Conservation (phyloP, 176 grass and related monocot species). For the Carex kokanica region DNA sequence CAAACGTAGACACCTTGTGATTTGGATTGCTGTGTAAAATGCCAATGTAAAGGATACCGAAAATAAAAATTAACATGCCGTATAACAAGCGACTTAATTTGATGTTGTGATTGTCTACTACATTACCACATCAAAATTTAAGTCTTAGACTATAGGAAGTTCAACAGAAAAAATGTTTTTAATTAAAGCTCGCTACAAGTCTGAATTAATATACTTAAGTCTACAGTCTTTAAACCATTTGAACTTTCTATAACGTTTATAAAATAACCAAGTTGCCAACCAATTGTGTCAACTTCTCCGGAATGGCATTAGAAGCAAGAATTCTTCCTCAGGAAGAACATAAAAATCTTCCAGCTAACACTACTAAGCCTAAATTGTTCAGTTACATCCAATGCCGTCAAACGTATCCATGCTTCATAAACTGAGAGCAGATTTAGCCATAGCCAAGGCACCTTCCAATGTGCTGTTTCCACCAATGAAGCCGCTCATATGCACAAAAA, state of each 20-base stretch:
- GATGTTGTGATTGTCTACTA: background rate
- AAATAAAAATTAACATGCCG: background rate
- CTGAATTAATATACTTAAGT: background rate
- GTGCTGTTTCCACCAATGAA: slow-evolving; percentile 94
- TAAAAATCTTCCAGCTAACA: slow-evolving; percentile 15
- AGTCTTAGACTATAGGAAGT: background rate
- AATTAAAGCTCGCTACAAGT: background rate
- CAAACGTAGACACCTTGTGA: background rate
- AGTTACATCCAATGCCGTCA: background rate
- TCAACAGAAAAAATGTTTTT: background rate
- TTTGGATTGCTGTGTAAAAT: background rate
- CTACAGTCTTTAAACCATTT: background rate
- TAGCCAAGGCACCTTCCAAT: slow-evolving; percentile 68
- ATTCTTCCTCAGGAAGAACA: background rate
- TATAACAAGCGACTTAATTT: background rate
- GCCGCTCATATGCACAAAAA: slow-evolving; percentile 93
- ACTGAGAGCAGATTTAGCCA: slow-evolving; percentile 80
- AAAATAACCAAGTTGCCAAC: background rate
- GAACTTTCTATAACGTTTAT: background rate
- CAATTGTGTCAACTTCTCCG: background rate
- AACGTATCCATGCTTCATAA: slow-evolving; percentile 34
- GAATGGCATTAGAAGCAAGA: background rate
- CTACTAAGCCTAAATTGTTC: slow-evolving; percentile 2
- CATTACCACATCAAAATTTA: background rate
- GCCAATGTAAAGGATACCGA: background rate